phyloP scores from a whole-genome alignment of 2,329 filamentous ascomycete species.

The Colletotrichum tanaceti region DNA sequence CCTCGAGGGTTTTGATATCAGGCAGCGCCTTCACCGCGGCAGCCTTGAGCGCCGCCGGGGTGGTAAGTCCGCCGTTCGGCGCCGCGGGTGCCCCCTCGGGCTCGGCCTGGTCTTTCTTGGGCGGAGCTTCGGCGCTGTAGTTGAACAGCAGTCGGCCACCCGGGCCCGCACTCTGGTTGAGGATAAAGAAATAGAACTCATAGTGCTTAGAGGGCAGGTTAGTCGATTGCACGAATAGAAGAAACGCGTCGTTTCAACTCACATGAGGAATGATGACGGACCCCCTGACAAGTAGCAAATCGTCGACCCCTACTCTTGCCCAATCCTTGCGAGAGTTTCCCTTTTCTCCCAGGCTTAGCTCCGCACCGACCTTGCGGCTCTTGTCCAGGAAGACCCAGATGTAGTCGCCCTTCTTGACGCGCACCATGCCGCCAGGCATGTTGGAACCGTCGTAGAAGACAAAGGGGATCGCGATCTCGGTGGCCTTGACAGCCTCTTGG shows the following conservation, averaged over 20 bases:
- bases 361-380: slow-evolving; percentile 89
- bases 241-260: slow-evolving; percentile 57
- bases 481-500: slow-evolving; percentile 88
- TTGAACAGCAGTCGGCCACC: slow-evolving; percentile 80
- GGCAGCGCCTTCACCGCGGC: slow-evolving; percentile 52
- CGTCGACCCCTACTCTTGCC: slow-evolving; percentile 94
- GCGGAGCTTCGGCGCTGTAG: slow-evolving; percentile 68
- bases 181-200: slow-evolving; percentile 96
- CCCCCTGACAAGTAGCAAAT: slow-evolving; percentile 91
- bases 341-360: slow-evolving; percentile 78
- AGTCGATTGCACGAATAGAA: slow-evolving; percentile 38
- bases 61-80: slow-evolving; percentile 49
- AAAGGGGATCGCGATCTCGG: slow-evolving; percentile 91
- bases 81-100: slow-evolving; percentile 38
- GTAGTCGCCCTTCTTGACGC: slow-evolving; percentile 91
- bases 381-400: slow-evolving; percentile 94
- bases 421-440: slow-evolving; percentile 83
- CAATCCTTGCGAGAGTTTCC: slow-evolving; percentile 81
- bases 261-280: slow-evolving; percentile 95
- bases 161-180: slow-evolving; percentile 85
- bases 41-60: slow-evolving; percentile 51
- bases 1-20: slow-evolving; percentile 73
- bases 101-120: slow-evolving; percentile 31
- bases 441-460: slow-evolving; percentile 97
- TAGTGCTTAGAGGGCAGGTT: slow-evolving; percentile 79